These are phyloP conservation scores for Ambispora gerdemannii DNA, from an alignment of 192 early-diverging fungal genomes.

Conservation along the genomic window DNA sequence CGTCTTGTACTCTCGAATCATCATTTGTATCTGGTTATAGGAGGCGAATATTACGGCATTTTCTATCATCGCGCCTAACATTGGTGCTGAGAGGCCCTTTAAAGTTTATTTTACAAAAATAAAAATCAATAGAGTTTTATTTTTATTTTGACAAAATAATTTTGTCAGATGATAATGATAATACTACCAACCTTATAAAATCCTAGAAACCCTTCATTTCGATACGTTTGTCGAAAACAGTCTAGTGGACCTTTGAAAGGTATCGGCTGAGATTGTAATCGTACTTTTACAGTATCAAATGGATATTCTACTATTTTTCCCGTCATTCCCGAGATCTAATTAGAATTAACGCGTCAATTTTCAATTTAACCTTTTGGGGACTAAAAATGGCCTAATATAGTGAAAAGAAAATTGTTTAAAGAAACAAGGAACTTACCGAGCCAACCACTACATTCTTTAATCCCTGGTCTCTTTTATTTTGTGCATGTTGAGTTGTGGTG, in stretches of 20 bases:
- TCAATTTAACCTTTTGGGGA: not conserved
- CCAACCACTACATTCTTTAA: slow-evolving; percentile 16
- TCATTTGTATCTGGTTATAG: slow-evolving; percentile 78
- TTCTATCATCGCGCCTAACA: slow-evolving; percentile 92
- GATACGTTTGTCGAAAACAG: slow-evolving; percentile 73
- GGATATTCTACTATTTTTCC: slow-evolving; percentile 96
- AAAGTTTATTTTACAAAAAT: not conserved
- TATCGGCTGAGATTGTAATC: slow-evolving; percentile 76
- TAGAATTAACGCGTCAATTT: not conserved
- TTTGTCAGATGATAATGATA: not conserved
- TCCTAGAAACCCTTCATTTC: slow-evolving; percentile 74
- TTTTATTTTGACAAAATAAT: too few relatives aligned
- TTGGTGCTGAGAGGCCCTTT: slow-evolving; percentile 84
- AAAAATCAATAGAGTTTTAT: too few relatives aligned
- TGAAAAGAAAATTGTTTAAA: not conserved
- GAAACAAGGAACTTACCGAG: slow-evolving; percentile 7
- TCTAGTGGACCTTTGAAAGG: slow-evolving; percentile 77
- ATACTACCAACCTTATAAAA: slow-evolving; percentile 77
- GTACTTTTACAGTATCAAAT: slow-evolving; percentile 93
- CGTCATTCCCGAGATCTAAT: slow-evolving; percentile 77
- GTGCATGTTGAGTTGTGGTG: not conserved
- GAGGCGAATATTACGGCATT: slow-evolving; percentile 87
- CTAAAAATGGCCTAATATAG: not conserved
- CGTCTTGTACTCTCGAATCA: slow-evolving; percentile 55
- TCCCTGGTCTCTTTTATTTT: not conserved